Evolutionary conservation across 129 eudicot genomes (phyloP).

Genomic region (Solidago caesia): DNA sequence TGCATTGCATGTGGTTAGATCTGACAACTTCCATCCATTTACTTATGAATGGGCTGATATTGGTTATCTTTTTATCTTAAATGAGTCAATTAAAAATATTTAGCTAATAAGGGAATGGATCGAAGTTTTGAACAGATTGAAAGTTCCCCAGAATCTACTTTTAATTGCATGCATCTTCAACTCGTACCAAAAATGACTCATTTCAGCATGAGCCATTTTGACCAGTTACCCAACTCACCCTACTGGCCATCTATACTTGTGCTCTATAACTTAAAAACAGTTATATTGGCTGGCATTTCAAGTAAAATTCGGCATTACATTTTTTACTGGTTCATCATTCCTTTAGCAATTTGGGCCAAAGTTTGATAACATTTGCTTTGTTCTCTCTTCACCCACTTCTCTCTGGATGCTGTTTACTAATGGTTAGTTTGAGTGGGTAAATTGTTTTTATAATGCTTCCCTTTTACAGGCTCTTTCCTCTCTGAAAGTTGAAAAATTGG

Average conservation of each 20-base stretch:
- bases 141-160: not conserved
- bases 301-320: too few relatives aligned
- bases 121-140: not conserved
- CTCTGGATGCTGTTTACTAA: not conserved
- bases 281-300: too few relatives aligned
- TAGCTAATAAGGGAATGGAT: not conserved
- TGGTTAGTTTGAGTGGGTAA: not conserved
- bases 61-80: not conserved
- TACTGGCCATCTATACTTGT: too few relatives aligned
- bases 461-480: slow-evolving; percentile 59
- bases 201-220: too few relatives aligned
- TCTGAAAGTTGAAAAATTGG: slow-evolving; percentile 67
- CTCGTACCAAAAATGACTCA: too few relatives aligned
- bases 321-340: too few relatives aligned
- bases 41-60: slow-evolving; percentile 6
- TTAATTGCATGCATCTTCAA: not conserved
- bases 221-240: too few relatives aligned
- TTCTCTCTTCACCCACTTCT: not conserved
- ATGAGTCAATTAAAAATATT: not conserved
- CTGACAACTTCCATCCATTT: not conserved
- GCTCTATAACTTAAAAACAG: too few relatives aligned
- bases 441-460: slow-evolving; percentile 4
- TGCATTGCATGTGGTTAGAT: slow-evolving; percentile 1
- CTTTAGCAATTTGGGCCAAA: too few relatives aligned
- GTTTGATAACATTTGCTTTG: too few relatives aligned